Conservation (phyloP, 2,329 filamentous ascomycete species). For the Catunica adiposa region DNA sequence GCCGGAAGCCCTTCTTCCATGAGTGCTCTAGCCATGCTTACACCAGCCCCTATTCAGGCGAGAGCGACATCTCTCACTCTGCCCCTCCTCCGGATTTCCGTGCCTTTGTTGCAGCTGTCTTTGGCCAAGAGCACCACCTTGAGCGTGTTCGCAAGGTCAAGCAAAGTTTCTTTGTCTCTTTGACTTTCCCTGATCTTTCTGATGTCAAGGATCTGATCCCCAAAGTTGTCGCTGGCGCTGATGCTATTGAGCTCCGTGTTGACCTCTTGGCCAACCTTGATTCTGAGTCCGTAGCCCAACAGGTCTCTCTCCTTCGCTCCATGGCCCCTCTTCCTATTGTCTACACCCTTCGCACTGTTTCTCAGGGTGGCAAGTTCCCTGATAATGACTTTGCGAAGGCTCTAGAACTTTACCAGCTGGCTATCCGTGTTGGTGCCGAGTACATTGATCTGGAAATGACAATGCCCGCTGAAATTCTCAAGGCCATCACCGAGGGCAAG, state of each 20-base stretch:
- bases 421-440: constrained; percentile 70
- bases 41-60: constrained; percentile 45
- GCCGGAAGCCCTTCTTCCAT: constrained; percentile 76
- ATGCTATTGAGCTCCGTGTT: constrained; percentile 87
- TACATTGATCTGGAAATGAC: constrained; percentile 89
- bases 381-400: constrained; percentile 58
- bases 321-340: constrained; percentile 64
- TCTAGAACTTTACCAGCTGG: constrained; percentile 57
- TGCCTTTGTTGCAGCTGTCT: constrained; percentile 20
- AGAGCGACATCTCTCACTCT: constrained; percentile 10
- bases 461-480: constrained; percentile 59
- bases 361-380: constrained; percentile 78
- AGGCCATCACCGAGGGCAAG: constrained; percentile 47
- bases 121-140: constrained; percentile 29
- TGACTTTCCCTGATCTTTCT: constrained; percentile 64
- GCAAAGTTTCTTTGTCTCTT: constrained; percentile 80
- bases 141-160: constrained; percentile 32
- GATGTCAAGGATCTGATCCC: constrained; percentile 48
- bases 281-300: constrained; percentile 61
- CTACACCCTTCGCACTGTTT: constrained; percentile 74
- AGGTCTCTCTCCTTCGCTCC: constrained; percentile 64
- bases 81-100: constrained; percentile 13
- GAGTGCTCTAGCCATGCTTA: constrained; percentile 92
- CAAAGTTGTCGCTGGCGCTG: constrained; percentile 63
- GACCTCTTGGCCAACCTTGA: constrained; percentile 68